Evolutionary conservation across 495 filamentous ascomycete species (phyloP), one percentile per base, ranked within the genome.

Genomic region (Neurospora pannonica): DNA sequence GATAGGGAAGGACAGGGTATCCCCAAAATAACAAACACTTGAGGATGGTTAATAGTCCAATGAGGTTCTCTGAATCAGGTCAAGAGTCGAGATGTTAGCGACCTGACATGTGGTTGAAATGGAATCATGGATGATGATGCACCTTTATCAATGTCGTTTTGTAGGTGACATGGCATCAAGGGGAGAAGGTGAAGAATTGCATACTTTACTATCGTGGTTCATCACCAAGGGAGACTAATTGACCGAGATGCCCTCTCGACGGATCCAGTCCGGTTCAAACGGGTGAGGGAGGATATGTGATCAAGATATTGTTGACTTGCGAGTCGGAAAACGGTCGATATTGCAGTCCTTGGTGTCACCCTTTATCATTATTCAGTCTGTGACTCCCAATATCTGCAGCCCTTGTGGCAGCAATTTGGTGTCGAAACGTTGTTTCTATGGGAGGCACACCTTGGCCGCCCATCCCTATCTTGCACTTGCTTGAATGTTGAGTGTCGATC

Each of bases 161-260:
- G 11, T 6, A 60, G 10, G 48, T 60, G 54, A 19, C 54, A 62
- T 62, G 54, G 54, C 54, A 67, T 34, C 54, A 67, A 67, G 54
- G 54, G 54, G 34, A 46, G 43, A 46, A 31, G 54, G 15, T 19
- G 15, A 36, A 67, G 74, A 40, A 71, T 54, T 15, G 46, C 43
- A 72, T 38, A 71, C 54, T 43, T 72, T 69, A 76, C 5, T 76
- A 71, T 73, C 71, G 42, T 31, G 36, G 70, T 70, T 36, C 39
- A 48, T 21, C 43, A 19, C 40, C 40, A n/a, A 73, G 75, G 71
- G 71, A 72, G 71, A 34, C 31, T 13, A 46, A 42, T 42, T 42
- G 39, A 19, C 39, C 13, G 39, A 19, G 5, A 40, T 40, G 38
- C 38, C 38, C 38, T 40, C 5, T 42, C 5, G 13, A 42, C 4